Base-by-base conservation (phyloP, 805 yeast genomes). In the Diddensiella transvaalensis region DNA sequence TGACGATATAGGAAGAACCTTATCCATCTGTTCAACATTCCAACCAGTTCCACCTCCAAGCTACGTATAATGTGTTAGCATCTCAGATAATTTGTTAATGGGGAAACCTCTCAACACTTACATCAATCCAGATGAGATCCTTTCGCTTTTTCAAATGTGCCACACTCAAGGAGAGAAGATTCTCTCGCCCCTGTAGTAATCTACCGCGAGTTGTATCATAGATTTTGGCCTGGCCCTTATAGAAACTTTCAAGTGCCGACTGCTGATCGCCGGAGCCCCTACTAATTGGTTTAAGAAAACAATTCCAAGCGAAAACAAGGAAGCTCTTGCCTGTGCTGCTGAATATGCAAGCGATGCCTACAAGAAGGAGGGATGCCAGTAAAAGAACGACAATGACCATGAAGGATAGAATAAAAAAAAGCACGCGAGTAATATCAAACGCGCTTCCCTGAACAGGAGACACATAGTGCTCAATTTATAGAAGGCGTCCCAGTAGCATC, bases 1-100 rank as follows among this genome's bases (percentile, higher is more conserved):
- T 2, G 65, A 62, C 23, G 68, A 55, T 38, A 82, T 64, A 11
- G 80, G 73, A 43, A 76, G 67, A 40, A 79, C 67, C 38, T 70
- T 61, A 61, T 83, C 71, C 95, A 86, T 86, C 58, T 76, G 74
- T 65, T 86, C 93, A 58, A 86, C 82, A 67, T 86, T 86, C 65
- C 80, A 74, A 42, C 95, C 95, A 3, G 95, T 86, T 21, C 95
- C 95, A 26, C 95, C 95, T 44, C 95, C 95, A 60, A 87, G 33
- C 38, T 35, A 15, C 8, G 21, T 10, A 35, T n/a, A n/a, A n/a
- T 17, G 38, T 6, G 8, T 17, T 10, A 18, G 8, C 11, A 26
- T 26, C 13, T 26, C 11, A 13, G 32, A 13, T 8, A 8, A 26
- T 26, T 8, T 8, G 13, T 8, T 13, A 26, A 26, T 8, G 13